phyloP scores from a whole-genome alignment of 2,329 filamentous ascomycete genomes.

The Arthrobotrys musiformis region DNA sequence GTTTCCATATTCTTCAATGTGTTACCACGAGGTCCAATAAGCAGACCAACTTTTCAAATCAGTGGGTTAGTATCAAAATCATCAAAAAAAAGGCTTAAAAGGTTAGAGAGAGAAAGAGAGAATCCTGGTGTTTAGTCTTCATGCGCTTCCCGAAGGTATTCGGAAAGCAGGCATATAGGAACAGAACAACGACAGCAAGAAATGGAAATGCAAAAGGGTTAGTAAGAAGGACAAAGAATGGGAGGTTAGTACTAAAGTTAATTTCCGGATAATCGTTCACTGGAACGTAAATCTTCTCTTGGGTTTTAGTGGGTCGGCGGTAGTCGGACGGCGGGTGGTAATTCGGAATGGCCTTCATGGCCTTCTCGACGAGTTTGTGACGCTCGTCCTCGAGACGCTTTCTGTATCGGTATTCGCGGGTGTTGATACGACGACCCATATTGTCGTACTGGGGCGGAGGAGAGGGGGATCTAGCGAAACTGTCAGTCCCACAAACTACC shows the following conservation, averaged over 20 bases:
- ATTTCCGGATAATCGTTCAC: slow-evolving; percentile 99
- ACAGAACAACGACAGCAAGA: slow-evolving; percentile 39
- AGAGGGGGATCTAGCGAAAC: slow-evolving; percentile 80
- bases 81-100: slow-evolving; percentile 30
- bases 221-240: slow-evolving; percentile 61
- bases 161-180: slow-evolving; percentile 41
- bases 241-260: slow-evolving; percentile 94
- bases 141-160: slow-evolving; percentile 28
- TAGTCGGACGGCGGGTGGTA: slow-evolving; percentile 99
- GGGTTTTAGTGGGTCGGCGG: slow-evolving; percentile 97
- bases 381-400: slow-evolving; percentile 98
- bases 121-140: slow-evolving; percentile 52
- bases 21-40: slow-evolving; percentile 99
- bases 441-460: slow-evolving; percentile 98
- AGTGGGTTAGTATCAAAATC: slow-evolving; percentile 82
- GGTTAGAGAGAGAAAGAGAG: slow-evolving; percentile 17
- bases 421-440: slow-evolving; percentile 99
- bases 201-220: slow-evolving; percentile 60
- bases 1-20: slow-evolving; percentile 99
- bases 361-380: slow-evolving; percentile 98
- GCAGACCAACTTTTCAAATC: slow-evolving; percentile 94
- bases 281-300: slow-evolving; percentile 99
- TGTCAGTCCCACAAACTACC: background rate
- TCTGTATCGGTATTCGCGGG: slow-evolving; percentile 96
- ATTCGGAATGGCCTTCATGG: slow-evolving; percentile 99